Base-by-base conservation (phyloP, 78 protist species). In the Fonticula alba region DNA sequence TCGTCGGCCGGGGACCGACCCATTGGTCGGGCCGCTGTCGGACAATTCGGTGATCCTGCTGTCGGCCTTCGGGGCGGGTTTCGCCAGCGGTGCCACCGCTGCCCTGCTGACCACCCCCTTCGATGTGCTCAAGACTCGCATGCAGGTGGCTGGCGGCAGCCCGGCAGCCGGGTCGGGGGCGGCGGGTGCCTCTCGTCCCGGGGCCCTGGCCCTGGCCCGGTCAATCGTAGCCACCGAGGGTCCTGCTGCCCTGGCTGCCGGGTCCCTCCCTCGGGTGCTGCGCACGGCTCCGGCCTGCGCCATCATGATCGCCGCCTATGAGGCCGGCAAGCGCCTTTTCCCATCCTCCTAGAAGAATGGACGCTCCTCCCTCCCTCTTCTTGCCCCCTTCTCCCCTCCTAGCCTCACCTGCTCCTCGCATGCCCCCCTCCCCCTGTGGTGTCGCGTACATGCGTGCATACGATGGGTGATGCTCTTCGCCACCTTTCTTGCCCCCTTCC, bases 111-210 rank as follows among this genome's bases (percentile, higher is more conserved):
- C 75, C 13, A 68, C 46, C 36, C 75, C 75, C 27, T 49, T 71
- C 41, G 75, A 71, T 20, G 75, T 71, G n/a, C 47, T 71, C 66
- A 71, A 71, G 61, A 62, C 75, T 6, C 54, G 75, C 4, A n/a
- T n/a, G 5, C 69, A 63, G 49, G 66, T 37, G 14, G 29, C 2
- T 11, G 24, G 7, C 11, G 47, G 47, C 47, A 41, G 11, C 47
- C 11, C 47, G 24, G 11, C 47, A 13, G 47, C 47, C 11, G 24
- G 11, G 24, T 41, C 47, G 7, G 24, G 24, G 24, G 7, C 11
- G 7, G 47, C 47, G n/a, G n/a, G n/a, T n/a, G n/a, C n/a, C n/a
- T n/a, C n/a, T 11, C 47, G 24, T 41, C 11, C 47, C 47, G 11
- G 11, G 7, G 7, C 47, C 47, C 47, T 41, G 7, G 11, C 47